Conservation (phyloP, 2,329 filamentous ascomycete genomes). For the Ascochyta pisi region DNA sequence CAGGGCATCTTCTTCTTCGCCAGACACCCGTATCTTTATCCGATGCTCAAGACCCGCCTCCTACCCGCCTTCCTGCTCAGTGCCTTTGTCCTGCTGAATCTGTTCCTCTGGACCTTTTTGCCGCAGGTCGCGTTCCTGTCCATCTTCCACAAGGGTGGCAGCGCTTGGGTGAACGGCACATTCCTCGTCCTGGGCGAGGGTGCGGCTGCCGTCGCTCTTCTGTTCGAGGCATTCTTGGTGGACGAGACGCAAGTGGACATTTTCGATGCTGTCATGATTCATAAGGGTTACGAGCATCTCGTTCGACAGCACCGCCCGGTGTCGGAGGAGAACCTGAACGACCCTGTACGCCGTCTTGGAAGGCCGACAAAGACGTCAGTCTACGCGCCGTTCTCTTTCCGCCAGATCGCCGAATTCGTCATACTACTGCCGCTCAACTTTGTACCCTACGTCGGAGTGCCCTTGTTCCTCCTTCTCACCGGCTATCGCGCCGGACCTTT, state of each 20-base stretch:
- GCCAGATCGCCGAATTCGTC: conserved; percentile 88
- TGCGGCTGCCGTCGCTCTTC: conserved; percentile 65
- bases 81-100: conserved; percentile 78
- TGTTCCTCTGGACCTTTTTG: conserved; percentile 88
- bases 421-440: conserved; percentile 75
- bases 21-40: conserved; percentile 79
- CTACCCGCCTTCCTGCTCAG: conserved; percentile 84
- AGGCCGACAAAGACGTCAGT: conserved; percentile 78
- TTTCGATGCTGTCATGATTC: conserved; percentile 79
- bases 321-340: conserved; percentile 70
- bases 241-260: conserved; percentile 79
- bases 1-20: conserved; percentile 84
- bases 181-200: conserved; percentile 79
- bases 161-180: conserved; percentile 88
- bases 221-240: conserved; percentile 61
- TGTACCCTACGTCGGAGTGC: conserved; percentile 81
- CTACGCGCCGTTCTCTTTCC: conserved; percentile 87
- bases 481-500: conserved; percentile 87
- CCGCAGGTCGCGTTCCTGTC: conserved; percentile 89
- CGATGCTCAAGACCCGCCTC: conserved; percentile 77
- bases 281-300: conserved; percentile 70
- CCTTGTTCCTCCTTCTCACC: conserved; percentile 85
- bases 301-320: conserved; percentile 58
- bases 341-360: conserved; percentile 80
- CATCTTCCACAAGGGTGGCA: conserved; percentile 79